Evolutionary conservation across 495 filamentous ascomycete genomes (phyloP).

Genomic region (Baudoinia panamericana): DNA sequence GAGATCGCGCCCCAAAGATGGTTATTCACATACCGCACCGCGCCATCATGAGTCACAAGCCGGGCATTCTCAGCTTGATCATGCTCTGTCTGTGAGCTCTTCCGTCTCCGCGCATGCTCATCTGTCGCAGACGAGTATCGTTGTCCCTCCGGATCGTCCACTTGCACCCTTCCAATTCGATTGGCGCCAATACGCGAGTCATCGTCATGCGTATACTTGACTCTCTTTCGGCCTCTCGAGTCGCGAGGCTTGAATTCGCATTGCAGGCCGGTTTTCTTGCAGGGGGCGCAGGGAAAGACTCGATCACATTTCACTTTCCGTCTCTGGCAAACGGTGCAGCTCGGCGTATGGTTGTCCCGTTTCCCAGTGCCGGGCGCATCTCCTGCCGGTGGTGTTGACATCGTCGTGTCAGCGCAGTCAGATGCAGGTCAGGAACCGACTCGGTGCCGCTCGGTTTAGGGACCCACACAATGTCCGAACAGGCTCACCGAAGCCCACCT

Average conservation of each 20-base stretch:
- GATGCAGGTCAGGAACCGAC: too few species aligned
- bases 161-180: too few species aligned
- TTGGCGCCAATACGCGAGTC: not conserved
- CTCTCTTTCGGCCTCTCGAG: not conserved
- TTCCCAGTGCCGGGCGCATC: too few species aligned
- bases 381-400: too few species aligned
- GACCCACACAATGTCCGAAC: too few species aligned
- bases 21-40: not conserved
- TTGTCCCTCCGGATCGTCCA: too few species aligned
- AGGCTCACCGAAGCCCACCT: too few species aligned
- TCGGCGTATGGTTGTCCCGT: constrained; percentile 12
- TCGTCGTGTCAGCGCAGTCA: too few species aligned
- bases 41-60: not conserved
- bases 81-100: not conserved
- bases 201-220: not conserved
- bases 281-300: constrained; percentile 10
- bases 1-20: not conserved
- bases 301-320: constrained; percentile 15
- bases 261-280: constrained; percentile 8
- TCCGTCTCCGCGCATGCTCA: not conserved
- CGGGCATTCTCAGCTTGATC: not conserved
- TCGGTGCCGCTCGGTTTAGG: too few species aligned
- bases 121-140: too few species aligned
- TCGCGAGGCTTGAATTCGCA: constrained; percentile 1
- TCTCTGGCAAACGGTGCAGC: constrained; percentile 8